Percentiles rank a stretch among this genome's conserved stretches.
Conservation (phyloP, 1,284 basidiomycete species). For the Trametes pubescens region DNA sequence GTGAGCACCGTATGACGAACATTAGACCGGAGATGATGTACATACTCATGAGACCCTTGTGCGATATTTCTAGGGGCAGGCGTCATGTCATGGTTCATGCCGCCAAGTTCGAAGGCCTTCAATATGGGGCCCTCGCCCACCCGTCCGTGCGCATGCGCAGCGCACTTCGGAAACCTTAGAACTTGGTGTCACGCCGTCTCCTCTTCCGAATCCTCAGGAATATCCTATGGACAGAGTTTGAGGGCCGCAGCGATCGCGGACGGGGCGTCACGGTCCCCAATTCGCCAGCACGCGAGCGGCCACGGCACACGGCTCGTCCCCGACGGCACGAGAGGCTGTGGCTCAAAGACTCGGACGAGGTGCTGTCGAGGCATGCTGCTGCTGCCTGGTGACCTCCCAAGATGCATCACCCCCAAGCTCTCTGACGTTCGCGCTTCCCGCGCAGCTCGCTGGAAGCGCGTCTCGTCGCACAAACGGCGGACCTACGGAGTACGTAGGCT, state of each 20-base stretch:
- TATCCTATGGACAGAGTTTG: not conserved
- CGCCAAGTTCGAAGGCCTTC: not conserved
- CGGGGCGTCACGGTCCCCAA: conserved; percentile 1
- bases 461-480: no score
- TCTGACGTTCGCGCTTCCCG: not conserved
- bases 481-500: no score
- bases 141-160: not conserved
- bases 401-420: not conserved
- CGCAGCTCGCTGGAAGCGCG: not conserved
- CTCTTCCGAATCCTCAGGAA: no score
- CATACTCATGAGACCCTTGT: not conserved
- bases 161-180: not conserved
- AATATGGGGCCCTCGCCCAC: not conserved
- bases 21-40: not conserved
- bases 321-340: not conserved
- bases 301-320: not conserved
- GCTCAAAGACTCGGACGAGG: not conserved
- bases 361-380: not conserved
- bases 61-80: not conserved
- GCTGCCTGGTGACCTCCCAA: not conserved
- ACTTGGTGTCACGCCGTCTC: not conserved
- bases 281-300: not conserved
- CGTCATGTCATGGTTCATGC: not conserved
- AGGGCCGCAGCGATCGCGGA: not conserved
- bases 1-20: not conserved